Base-by-base conservation (phyloP, 768 basidiomycete species). In the Russula emetica region DNA sequence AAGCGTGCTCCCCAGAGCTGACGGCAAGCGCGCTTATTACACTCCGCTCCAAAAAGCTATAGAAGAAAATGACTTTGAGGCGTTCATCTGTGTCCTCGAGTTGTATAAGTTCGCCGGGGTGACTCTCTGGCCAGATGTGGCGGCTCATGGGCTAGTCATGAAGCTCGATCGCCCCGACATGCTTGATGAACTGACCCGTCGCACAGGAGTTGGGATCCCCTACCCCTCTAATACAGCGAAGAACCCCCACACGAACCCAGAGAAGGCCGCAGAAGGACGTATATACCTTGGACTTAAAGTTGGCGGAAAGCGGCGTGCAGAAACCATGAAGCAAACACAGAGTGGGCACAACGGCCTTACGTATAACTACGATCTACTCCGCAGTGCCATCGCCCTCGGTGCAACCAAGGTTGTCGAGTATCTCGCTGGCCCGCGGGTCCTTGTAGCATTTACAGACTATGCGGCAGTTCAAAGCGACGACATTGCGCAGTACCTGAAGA, bases 251-350 rank as follows among this genome's bases (percentile, higher is more conserved):
- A 61, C 68, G 14, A 69, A 28, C 63, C 64, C 45, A 77, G 78
- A 66, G 78, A 79, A 66, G 66, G 72, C 59, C 77, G 79, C 69
- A 77, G 73, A 69, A 52, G 54, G 22, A 38, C 63, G 58, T 18
- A 45, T 80, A 0, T 87, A 86, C 67, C 80, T 85, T 20, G 85
- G 85, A 0, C 75, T 87, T 47, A 80, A 80, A 60, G 82, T 86
- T 24, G 82, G 85, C 62, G 85, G 84, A n/a, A 84, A 83, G 75
- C 85, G 86, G 69, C 76, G 82, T 3, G 75, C 76, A 36, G 13
- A 36, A 18, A 83, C 85, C 67, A 75, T 85, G 10, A 81, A n/a
- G 74, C 79, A 1, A 68, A 61, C 16, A 53, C 60, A 26, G 42
- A 38, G 22, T 0, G 36, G 1, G 32, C 49, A 10, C 47, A 53